Evolutionary conservation across 768 basidiomycete species (phyloP), one percentile per base, ranked within the genome.

Genomic region (Boletus coccyginus): DNA sequence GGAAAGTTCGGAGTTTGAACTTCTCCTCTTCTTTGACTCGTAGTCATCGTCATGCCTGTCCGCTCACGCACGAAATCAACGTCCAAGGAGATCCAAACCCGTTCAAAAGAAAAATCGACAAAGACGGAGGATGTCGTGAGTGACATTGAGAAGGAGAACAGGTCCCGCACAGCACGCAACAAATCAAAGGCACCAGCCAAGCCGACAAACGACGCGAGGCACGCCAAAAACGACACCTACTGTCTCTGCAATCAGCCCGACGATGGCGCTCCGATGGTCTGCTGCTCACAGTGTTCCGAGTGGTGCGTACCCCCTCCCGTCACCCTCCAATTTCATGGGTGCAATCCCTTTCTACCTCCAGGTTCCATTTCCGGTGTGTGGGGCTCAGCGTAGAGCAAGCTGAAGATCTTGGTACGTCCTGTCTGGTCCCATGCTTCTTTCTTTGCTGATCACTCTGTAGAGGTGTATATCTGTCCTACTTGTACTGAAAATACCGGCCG

Each of bases 281-380:
- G 74, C 36, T 94, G 92, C 66, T 78, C 82, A 27, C 75, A 80
- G 50, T 94, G 92, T 69, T 77, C 74, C 27, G 85, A 85, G 59
- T 92, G 91, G 92, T 87, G 61, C 62, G 82, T 71, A 12, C 29
- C 7, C 46, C 31, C 31, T 9, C 27, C n/a, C 31, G 3, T 55
- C n/a, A 19, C 21, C 41, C 9, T 33, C 29, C 55, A 27, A n/a
- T 19, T 46, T 5, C 53, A 39, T 58, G 47, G 31, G 8, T 38
- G 17, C 29, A 36, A 35, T 56, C 53, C 49, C 39, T 10, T 24
- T 56, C n/a, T 29, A 35, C 11, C 50, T n/a, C 7, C 50, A 94
- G 92, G 92, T 92, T 84, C 71, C 92, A 94, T 70, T 93, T 93
- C 63, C 71, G 73, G n/a, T 94, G 92, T 72, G 78, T 92, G 11